Evolutionary conservation across 2,329 filamentous ascomycete genomes (phyloP).

Genomic region (Monilinia laxa): DNA sequence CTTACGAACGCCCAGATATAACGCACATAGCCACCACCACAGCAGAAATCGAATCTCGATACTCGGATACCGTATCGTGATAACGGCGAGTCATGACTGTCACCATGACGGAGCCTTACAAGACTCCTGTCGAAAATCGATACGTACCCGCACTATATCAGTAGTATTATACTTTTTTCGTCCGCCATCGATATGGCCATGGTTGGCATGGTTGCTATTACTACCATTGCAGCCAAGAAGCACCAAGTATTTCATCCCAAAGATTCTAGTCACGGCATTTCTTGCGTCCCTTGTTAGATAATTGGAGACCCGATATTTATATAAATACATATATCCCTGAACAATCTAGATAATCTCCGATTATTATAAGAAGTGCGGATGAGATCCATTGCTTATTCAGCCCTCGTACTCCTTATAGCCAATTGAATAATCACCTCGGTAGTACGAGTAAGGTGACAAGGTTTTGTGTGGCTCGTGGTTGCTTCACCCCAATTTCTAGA

Average conservation of each 20-base stretch:
- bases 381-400: constrained; percentile 12
- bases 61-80: background rate
- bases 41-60: no score
- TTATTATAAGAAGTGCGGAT: background rate
- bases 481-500: constrained; percentile 5
- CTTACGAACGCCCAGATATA: background rate
- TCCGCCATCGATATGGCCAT: no score
- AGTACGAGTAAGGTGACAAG: background rate
- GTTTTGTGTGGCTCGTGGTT: constrained; percentile 5
- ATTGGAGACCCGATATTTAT: constrained; percentile 6
- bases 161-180: no score
- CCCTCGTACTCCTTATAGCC: background rate
- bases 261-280: constrained; percentile 2
- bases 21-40: background rate
- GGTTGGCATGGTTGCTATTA: background rate
- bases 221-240: background rate
- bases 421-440: constrained; percentile 5
- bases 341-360: constrained; percentile 4
- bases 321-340: background rate
- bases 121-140: background rate
- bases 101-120: background rate
- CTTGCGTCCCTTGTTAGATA: background rate
- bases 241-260: background rate
- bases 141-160: background rate
- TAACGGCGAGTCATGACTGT: background rate